Evolutionary conservation across 2,329 filamentous ascomycete species (phyloP), one percentile per base, ranked within the genome.

Genomic region (Mycosphaerella sp.): DNA sequence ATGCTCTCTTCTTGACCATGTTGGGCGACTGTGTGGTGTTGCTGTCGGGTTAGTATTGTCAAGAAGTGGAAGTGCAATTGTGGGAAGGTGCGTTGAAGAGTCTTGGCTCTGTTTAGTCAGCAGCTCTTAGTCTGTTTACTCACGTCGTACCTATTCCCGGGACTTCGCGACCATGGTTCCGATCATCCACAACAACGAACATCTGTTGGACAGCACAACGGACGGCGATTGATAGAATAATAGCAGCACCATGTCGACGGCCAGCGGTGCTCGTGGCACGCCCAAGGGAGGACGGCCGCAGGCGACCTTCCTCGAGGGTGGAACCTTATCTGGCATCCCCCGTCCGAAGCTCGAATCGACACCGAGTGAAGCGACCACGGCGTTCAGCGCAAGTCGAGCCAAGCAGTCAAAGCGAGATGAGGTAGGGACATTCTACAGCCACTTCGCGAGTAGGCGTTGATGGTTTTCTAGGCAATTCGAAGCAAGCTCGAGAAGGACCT

Each of bases 371-470:
- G 42, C 48, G 16, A 44, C 53, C 57, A 87, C 88, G 49, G 84
- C 86, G 36, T 80, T 96, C 74, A 96, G 89, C 73, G 87, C 89
- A 63, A 97, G 91, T 72, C 84, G 93, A 67, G 87, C 93, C 71
- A 96, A 96, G 75, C 91, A 96, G 78, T 86, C 85, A 62, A 97
- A 97, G 76, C 85, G 90, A 72, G 93, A 98, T 84, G 93, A 98
- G 86, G 93, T 98, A 77, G 27, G 61, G 32, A 39, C 52, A 37
- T 25, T 18, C 44, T n/a, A 27, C 13, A 37, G 21, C 18, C 16
- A 35, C 12, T 44, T 21, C 21, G 18, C 18, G 44, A 44, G 5
- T 28, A 18, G 27, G 25, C 27, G 42, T 51, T 53, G 49, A 54
- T 45, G 37, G 16, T 25, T 14, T 40, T 12, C 14, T 39, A 97